Conservation (phyloP, 441 rosid species). For the Jatropha podagrica region DNA sequence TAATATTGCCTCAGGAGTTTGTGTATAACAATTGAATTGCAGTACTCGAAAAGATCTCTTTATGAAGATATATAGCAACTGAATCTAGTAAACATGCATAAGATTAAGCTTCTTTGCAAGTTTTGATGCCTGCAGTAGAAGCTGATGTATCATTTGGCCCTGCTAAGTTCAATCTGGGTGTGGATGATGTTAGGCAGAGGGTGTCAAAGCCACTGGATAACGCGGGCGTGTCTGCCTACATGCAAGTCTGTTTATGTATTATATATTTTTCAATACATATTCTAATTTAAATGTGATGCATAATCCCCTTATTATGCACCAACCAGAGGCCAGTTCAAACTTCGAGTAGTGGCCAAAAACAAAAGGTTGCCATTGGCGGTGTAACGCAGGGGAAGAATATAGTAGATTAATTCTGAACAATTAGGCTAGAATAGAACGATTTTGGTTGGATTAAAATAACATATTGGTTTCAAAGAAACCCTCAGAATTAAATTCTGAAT, state of each 20-base stretch:
- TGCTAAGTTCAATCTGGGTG: constrained; percentile 63
- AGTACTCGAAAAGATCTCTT: neutral
- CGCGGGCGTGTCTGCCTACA: constrained; percentile 71
- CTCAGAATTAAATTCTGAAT: too few relatives aligned
- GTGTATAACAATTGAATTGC: neutral
- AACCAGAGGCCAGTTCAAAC: constrained; percentile 92
- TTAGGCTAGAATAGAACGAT: too few relatives aligned
- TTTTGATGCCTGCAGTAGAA: constrained; percentile 96
- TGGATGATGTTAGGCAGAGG: constrained; percentile 58
- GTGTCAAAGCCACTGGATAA: constrained; percentile 74
- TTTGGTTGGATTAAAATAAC: constrained; percentile 80
- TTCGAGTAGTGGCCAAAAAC: constrained; percentile 96
- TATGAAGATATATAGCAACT: neutral
- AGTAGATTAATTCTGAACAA: constrained; percentile 95
- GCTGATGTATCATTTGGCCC: constrained; percentile 97
- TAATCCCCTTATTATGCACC: constrained; percentile 9
- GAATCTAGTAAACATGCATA: neutral
- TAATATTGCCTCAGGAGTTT: neutral
- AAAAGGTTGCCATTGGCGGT: constrained; percentile 94
- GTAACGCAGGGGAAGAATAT: too few relatives aligned
- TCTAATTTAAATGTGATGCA: neutral
- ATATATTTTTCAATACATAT: constrained; percentile 1
- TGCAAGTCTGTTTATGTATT: constrained; percentile 45
- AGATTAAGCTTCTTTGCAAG: constrained; percentile 42
- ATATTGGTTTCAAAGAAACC: too few relatives aligned